Base-by-base conservation (phyloP, 768 basidiomycete species). In the Termitomyces sp. region DNA sequence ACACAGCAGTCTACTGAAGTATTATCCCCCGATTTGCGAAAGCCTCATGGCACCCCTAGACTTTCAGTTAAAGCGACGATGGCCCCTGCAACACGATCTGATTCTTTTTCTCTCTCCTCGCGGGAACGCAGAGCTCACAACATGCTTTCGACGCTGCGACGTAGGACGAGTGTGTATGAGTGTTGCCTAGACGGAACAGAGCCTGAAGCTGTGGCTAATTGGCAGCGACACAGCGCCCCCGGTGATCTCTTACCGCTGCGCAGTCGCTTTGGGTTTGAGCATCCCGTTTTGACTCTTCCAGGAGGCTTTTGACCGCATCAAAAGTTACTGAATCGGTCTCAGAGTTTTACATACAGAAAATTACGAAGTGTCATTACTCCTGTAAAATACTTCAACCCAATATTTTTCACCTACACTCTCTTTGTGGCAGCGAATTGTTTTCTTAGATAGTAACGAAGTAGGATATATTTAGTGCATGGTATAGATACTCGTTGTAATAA, bases 131-230 rank as follows among this genome's bases (percentile, higher is more conserved):
- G 76, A 45, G 80, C 85, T 6, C 76, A 78, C 54, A 77, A 83
- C 64, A 88, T 91, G 88, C 76, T 88, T 54, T 78, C 76, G 32
- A 82, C 82, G 18, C 75, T 92, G 60, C 75, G 76, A 62, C 80
- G 84, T 54, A 81, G 87, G 64, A 83, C 79, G 6, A 58, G 75
- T 51, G 72, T 76, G 11, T 70, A 71, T n/a, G 74, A 74, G 30
- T 58, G 59, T 59, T 32, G 63, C 53, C 28, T 54, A 59, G 56
- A 46, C 59, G 47, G 52, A 11, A 44, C 36, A 32, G 49, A 59
- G 47, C 22, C 52, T 8, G 60, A 70, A 50, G 63, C 62, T 28
- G 69, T 61, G 22, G 58, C 58, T 54, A 76, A 75, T 60, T 75
- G 72, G 68, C 81, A 76, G 67, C 79, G 87, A 52, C 76, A 76